phyloP scores from a whole-genome alignment of 208 protist species.

The Leishmania arabica region DNA sequence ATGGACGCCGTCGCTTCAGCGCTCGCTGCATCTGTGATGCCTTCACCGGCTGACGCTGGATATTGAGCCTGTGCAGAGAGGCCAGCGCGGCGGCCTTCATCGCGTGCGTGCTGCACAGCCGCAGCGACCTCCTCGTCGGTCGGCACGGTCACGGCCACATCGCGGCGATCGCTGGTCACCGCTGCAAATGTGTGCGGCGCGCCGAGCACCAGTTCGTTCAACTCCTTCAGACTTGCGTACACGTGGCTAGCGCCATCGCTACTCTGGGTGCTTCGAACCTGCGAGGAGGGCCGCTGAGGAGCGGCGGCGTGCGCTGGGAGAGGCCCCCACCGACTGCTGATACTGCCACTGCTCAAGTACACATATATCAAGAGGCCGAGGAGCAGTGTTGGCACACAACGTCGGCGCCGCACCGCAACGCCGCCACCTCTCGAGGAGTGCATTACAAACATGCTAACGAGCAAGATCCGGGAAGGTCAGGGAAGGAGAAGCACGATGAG shows the following conservation, averaged over 20 bases:
- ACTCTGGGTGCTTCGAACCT: background rate
- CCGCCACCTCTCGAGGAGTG: background rate
- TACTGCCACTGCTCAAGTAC: background rate
- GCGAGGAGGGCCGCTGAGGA: background rate
- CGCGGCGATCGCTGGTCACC: background rate
- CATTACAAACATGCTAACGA: background rate
- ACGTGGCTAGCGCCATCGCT: background rate
- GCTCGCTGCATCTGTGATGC: background rate
- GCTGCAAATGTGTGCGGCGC: constrained; percentile 16
- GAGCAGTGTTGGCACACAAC: background rate
- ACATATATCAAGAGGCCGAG: background rate
- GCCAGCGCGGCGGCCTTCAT: background rate
- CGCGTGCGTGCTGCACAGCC: constrained; percentile 8
- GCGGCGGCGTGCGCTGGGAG: background rate
- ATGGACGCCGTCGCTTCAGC: constrained; percentile 12
- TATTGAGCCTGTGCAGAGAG: background rate
- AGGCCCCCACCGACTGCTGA: background rate
- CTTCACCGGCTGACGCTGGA: background rate
- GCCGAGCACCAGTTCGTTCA: constrained; percentile 9
- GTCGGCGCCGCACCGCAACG: background rate
- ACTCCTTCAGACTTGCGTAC: constrained; percentile 21
- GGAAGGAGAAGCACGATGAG: background rate
- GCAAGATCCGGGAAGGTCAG: constrained; percentile 8
- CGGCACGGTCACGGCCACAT: background rate
- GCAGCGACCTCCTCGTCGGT: constrained; percentile 9